Percentiles rank a stretch among this genome's conserved stretches.
phyloP scores from a whole-genome alignment of 1,284 basidiomycete genomes.

The Afroboletus lepidellus region DNA sequence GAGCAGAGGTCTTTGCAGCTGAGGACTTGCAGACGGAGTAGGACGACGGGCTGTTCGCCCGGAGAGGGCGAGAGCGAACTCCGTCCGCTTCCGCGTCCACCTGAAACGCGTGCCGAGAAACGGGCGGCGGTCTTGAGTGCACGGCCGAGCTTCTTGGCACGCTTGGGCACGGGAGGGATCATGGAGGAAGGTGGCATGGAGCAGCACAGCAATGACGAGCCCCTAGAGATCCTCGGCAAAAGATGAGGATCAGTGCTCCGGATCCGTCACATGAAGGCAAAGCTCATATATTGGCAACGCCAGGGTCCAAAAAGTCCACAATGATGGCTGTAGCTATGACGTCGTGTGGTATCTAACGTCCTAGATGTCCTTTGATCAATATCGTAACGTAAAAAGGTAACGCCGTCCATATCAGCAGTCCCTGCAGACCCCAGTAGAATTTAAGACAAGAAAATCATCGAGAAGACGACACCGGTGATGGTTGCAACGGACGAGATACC shows the following conservation, averaged over 20 bases:
- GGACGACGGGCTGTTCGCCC: conserved; percentile 64
- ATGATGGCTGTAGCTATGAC: not conserved
- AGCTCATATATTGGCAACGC: not conserved
- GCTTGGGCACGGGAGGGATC: conserved; percentile 38
- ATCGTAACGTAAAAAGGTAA: not conserved
- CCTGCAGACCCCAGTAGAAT: not conserved
- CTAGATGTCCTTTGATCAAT: not conserved
- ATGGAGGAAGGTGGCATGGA: conserved; percentile 15
- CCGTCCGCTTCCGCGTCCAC: conserved; percentile 39
- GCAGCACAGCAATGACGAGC: conserved; percentile 18
- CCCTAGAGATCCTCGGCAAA: conserved; percentile 13
- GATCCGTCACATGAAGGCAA: too few relatives aligned
- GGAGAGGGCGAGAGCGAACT: conserved; percentile 48
- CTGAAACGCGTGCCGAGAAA: conserved; percentile 45
- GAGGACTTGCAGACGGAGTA: conserved; percentile 65
- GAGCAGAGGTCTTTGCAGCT: conserved; percentile 59
- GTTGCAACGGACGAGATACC: conserved; percentile 40
- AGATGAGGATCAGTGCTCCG: not conserved
- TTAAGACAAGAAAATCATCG: conserved; percentile 45
- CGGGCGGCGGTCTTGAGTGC: conserved; percentile 48
- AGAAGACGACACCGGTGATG: conserved; percentile 42
- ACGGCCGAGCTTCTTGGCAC: conserved; percentile 47
- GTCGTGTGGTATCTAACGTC: not conserved
- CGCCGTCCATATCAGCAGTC: not conserved
- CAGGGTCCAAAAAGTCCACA: not conserved